Evolutionary conservation across 2,329 filamentous ascomycete species (phyloP).

Genomic region (Aschersonia sp.): DNA sequence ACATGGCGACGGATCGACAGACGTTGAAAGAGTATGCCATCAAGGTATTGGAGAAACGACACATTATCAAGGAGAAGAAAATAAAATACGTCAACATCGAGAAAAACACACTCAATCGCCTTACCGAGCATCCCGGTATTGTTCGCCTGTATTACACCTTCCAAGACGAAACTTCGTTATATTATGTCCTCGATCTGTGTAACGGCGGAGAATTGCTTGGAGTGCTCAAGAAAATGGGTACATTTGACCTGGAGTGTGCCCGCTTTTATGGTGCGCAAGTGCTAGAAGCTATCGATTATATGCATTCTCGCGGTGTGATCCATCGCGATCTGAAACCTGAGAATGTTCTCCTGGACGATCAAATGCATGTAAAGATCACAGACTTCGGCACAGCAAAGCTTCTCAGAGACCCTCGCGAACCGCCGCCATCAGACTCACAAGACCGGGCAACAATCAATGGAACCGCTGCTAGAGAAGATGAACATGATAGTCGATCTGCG

Average conservation of each 20-base stretch:
- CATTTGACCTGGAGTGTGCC: slow-evolving; percentile 90
- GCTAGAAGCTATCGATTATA: slow-evolving; percentile 89
- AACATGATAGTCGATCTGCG: slow-evolving; percentile 61
- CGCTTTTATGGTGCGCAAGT: slow-evolving; percentile 93
- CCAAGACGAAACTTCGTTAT: slow-evolving; percentile 88
- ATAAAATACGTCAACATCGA: slow-evolving; percentile 99
- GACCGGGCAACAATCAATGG: slow-evolving; percentile 18
- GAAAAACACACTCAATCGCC: slow-evolving; percentile 89
- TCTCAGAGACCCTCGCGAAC: slow-evolving; percentile 31
- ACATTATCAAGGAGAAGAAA: slow-evolving; percentile 99
- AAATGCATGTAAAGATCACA: slow-evolving; percentile 97
- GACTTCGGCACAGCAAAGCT: slow-evolving; percentile 98
- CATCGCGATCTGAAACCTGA: slow-evolving; percentile 95
- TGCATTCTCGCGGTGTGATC: slow-evolving; percentile 92
- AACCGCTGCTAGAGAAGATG: slow-evolving; percentile 19
- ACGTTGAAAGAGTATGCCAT: slow-evolving; percentile 94
- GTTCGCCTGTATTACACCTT: slow-evolving; percentile 97
- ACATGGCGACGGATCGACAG: slow-evolving; percentile 83
- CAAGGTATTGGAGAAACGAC: slow-evolving; percentile 93
- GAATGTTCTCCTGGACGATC: slow-evolving; percentile 85
- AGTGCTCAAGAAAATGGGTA: slow-evolving; percentile 84
- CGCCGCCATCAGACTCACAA: slow-evolving; percentile 26
- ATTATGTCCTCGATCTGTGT: slow-evolving; percentile 91
- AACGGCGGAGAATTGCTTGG: slow-evolving; percentile 84
- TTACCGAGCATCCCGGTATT: slow-evolving; percentile 93